Evolutionary conservation across 352 stramenopile genomes (phyloP).

Genomic region (Plasmopara halstedii): DNA sequence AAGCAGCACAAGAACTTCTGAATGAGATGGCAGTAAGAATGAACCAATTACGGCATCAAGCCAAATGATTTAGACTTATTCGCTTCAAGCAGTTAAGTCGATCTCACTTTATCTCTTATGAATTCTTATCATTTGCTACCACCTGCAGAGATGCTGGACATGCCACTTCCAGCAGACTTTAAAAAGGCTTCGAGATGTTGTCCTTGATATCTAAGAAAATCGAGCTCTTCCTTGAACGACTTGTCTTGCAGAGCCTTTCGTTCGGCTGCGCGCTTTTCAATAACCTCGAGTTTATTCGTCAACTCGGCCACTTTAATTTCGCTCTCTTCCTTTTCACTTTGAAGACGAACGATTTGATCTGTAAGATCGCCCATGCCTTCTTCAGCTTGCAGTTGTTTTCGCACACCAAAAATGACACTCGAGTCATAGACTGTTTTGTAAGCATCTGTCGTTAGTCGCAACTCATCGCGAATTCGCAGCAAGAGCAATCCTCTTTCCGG

Average conservation of each 20-base stretch:
- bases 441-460: slow-evolving; percentile 90
- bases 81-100: no score
- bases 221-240: slow-evolving; percentile 91
- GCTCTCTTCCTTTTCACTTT: slow-evolving; percentile 53
- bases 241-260: slow-evolving; percentile 88
- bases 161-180: slow-evolving; percentile 72
- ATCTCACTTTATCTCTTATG: slow-evolving; percentile 1
- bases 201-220: slow-evolving; percentile 94
- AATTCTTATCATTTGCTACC: slow-evolving; percentile 13
- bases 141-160: slow-evolving; percentile 5
- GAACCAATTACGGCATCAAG: slow-evolving; percentile 4
- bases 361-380: slow-evolving; percentile 88
- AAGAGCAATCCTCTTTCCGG: slow-evolving; percentile 89
- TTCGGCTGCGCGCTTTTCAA: slow-evolving; percentile 88
- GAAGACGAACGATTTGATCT: slow-evolving; percentile 39
- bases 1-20: slow-evolving; percentile 50
- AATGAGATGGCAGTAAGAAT: slow-evolving; percentile 28
- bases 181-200: slow-evolving; percentile 94
- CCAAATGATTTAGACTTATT: no score
- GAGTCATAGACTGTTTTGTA: slow-evolving; percentile 95
- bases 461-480: slow-evolving; percentile 89
- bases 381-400: slow-evolving; percentile 91
- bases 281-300: slow-evolving; percentile 88
- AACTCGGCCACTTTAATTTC: slow-evolving; percentile 85
- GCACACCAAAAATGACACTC: slow-evolving; percentile 89